Base-by-base conservation (phyloP, 2,329 filamentous ascomycete species). In the Apiospora saccharicola region DNA sequence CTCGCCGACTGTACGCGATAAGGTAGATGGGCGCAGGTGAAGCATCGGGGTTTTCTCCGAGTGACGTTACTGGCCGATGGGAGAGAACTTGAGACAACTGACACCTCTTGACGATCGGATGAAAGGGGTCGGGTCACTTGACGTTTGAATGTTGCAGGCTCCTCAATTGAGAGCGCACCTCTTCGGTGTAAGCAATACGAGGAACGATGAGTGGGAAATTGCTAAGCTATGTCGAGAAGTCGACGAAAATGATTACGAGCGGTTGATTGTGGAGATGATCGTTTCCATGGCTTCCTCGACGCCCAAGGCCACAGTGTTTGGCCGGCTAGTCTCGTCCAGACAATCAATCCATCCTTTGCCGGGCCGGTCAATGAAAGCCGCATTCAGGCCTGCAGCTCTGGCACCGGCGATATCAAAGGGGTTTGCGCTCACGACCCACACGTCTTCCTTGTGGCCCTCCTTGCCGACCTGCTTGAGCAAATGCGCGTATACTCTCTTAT, bases 341-440 rank as follows among this genome's bases (percentile, higher is more conserved):
- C 81, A 82, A 82, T 95, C 93, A 73, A 86, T 83, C 92, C 92
- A 94, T 3, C 91, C 91, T 12, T 81, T 84, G 0, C 88, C 87
- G 19, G 79, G 80, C 37, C 92, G 83, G 82, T 94, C 91, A 7
- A 95, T 87, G 90, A 91, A 94, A 16, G 86, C 89, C 34, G 90
- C 88, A 76, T 87, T 86, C 82, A 94, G 82, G 0, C 92, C 92
- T 6, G 86, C 85, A 1, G 85, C 85, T 73, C 85, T 86, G 0
- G 92, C 90, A 0, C 93, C 93, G 0, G 90, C 86, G 22, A 92
- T 83, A 79, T 95, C 93, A 78, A 95, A 95, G 2, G 93, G 90
- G 78, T 95, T 95, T 1, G 89, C 89, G 75, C 88, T 92, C 7
- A 95, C 86, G 10, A 95, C 81, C 91, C 92, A 94, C 19, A 94